Base-by-base conservation (phyloP, 192 early-diverging fungal genomes). In the Backusella tuberculispora region DNA sequence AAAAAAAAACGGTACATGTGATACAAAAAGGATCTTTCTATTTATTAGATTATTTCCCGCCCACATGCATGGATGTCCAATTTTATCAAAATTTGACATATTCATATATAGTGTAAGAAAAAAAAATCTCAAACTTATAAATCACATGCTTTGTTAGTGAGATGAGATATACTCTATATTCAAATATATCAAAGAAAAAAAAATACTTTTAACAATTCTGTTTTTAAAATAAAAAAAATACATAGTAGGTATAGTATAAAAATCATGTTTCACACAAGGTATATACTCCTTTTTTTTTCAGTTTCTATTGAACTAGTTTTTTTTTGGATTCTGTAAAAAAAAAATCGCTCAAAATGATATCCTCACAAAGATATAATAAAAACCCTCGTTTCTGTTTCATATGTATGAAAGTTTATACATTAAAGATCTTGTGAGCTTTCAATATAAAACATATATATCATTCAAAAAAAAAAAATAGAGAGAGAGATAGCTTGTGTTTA, bases 71-170 rank as follows among this genome's bases (percentile, higher is more conserved):
- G 50, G 24, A 10, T 10, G 24, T 21, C 50, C 50, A 56, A 56
- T 56, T 56, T 56, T 24, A 56, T 56, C 50, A 10, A 56, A 56
- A 56, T 56, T 56, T 56, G 50, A 56, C 50, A 56, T 56, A 21
- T 56, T 56, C n/a, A n/a, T n/a, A n/a, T n/a, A 56, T 56, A 56
- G 50, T 21, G 24, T 10, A 7, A 21, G 50, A 56, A 17, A 24
- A 56, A 7, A 21, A 21, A 10, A 19, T 24, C 19, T 56, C 7
- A 9, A 56, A 56, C 50, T 50, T 50, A 50, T 56, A 3, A 19
- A 56, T 56, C 50, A 56, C 50, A 56, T 56, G 50, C 21, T 24
- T 56, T 9, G n/a, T n/a, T n/a, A n/a, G n/a, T n/a, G n/a, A n/a
- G n/a, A n/a, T n/a, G n/a, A n/a, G n/a, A n/a, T n/a, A n/a, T n/a